Percentiles rank a stretch among this genome's conserved stretches.
Evolutionary conservation across 1,284 basidiomycete genomes (phyloP).

Genomic region (Ceratobasidium sp.): DNA sequence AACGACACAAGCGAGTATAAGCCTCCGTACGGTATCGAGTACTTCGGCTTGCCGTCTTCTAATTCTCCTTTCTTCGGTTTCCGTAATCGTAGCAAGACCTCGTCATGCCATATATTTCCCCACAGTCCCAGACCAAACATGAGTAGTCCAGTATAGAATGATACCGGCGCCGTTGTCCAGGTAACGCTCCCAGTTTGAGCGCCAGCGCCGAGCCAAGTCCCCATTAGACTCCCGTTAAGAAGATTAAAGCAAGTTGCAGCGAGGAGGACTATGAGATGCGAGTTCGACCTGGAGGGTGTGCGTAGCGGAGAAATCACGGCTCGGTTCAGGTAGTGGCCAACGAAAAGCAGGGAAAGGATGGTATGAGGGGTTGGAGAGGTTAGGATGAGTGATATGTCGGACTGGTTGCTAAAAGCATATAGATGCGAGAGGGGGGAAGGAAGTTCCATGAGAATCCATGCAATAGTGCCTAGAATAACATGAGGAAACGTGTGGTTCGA

Average conservation of each 20-base stretch:
- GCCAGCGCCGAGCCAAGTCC: slow-evolving; percentile 69
- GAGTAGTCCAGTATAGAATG: slow-evolving; percentile 74
- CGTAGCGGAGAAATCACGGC: slow-evolving; percentile 86
- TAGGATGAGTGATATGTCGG: slow-evolving; percentile 51
- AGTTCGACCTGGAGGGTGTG: slow-evolving; percentile 83
- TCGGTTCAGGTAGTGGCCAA: slow-evolving; percentile 88
- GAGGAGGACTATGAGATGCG: slow-evolving; percentile 77
- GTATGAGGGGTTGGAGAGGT: slow-evolving; percentile 63
- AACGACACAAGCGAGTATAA: slow-evolving; percentile 82
- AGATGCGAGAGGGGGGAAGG: slow-evolving; percentile 77
- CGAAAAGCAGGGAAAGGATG: slow-evolving; percentile 72
- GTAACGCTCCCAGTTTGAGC: slow-evolving; percentile 49
- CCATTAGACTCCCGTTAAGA: slow-evolving; percentile 80
- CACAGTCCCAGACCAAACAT: slow-evolving; percentile 80
- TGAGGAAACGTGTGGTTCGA: slow-evolving; percentile 49
- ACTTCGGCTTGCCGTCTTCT: slow-evolving; percentile 65
- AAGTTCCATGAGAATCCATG: slow-evolving; percentile 91
- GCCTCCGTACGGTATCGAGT: slow-evolving; percentile 86
- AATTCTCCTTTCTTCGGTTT: slow-evolving; percentile 55
- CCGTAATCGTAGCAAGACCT: slow-evolving; percentile 70
- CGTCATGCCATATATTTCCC: slow-evolving; percentile 90
- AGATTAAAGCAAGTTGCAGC: slow-evolving; percentile 77
- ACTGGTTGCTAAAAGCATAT: slow-evolving; percentile 62
- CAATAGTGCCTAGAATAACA: slow-evolving; percentile 57
- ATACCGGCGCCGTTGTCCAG: slow-evolving; percentile 46